Evolutionary conservation across 2,329 filamentous ascomycete genomes (phyloP), one percentile per base, ranked within the genome.

Genomic region (Xylariales sp.): DNA sequence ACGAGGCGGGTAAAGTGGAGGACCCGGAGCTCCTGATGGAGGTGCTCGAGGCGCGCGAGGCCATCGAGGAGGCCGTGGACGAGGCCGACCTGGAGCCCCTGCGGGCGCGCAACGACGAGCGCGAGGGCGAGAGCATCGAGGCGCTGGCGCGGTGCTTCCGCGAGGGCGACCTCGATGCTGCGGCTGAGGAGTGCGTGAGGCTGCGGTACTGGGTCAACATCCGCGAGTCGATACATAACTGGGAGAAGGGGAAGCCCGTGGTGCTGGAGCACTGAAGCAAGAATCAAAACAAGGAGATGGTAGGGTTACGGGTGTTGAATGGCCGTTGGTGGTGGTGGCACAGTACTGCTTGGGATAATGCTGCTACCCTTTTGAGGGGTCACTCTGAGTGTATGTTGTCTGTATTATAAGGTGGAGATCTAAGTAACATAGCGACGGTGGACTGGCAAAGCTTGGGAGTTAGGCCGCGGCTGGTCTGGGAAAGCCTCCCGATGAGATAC

Each of bases 141-240:
- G 59, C 63, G 2, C 54, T 97, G 17, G 85, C 76, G 32, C 52
- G 59, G 38, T 78, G 81, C 1, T 91, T 97, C 56, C 70, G 66
- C 44, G 52, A 60, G 7, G 85, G 83, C 33, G 78, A 91, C 55
- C 56, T 86, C 27, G 72, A 81, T 28, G 63, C 45, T 7, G 91
- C 89, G 13, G 81, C 76, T 63, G 62, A 57, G 43, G 88, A 94
- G 72, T 81, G 83, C 31, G 80, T 95, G 2, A 72, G 76, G 59
- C 63, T 96, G 66, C 72, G 88, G 59, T 97, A 96, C 67, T 96
- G 91, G 91, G 75, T 85, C 40, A 95, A 90, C 62, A 83, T 97
- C 44, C 75, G 80, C 45, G 85, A 94, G 61, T 85, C 81, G 32
- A 67, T 96, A 54, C 70, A 84, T 56, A 78, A 82, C 45, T 96